Evolutionary conservation across 2,329 filamentous ascomycete genomes (phyloP).

Genomic region (Whalleya microplaca): DNA sequence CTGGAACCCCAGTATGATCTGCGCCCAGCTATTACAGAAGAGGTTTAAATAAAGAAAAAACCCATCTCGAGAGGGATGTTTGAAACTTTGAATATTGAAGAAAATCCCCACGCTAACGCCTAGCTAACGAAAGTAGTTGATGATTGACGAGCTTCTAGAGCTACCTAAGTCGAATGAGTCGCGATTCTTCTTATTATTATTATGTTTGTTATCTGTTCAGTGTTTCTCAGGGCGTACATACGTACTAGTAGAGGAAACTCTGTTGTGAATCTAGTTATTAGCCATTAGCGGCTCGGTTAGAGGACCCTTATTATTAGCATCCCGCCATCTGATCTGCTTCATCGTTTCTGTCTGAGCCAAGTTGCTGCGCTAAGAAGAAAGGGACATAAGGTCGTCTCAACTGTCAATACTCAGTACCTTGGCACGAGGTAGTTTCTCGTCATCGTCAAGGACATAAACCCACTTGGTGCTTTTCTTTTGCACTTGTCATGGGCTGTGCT

Average conservation of each 20-base stretch:
- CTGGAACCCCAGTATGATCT: constrained; percentile 22
- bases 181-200: neutral
- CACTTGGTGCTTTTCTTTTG: neutral
- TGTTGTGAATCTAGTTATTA: neutral
- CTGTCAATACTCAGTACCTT: neutral
- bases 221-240: neutral
- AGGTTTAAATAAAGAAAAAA: constrained; percentile 17
- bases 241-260: no score
- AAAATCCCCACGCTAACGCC: constrained; percentile 11
- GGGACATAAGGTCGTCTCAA: neutral
- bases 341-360: neutral
- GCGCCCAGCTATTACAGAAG: constrained; percentile 22
- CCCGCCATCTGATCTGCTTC: constrained; percentile 6
- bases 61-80: constrained; percentile 14
- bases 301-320: neutral
- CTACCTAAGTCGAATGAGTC: neutral
- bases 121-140: neutral
- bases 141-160: neutral
- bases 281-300: neutral
- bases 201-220: neutral
- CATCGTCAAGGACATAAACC: neutral
- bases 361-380: neutral
- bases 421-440: neutral
- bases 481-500: neutral
- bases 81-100: constrained; percentile 23